These are phyloP conservation scores for Thalassiosira sp. DNA, from an alignment of 352 stramenopile genomes.

Conservation along the genomic window DNA sequence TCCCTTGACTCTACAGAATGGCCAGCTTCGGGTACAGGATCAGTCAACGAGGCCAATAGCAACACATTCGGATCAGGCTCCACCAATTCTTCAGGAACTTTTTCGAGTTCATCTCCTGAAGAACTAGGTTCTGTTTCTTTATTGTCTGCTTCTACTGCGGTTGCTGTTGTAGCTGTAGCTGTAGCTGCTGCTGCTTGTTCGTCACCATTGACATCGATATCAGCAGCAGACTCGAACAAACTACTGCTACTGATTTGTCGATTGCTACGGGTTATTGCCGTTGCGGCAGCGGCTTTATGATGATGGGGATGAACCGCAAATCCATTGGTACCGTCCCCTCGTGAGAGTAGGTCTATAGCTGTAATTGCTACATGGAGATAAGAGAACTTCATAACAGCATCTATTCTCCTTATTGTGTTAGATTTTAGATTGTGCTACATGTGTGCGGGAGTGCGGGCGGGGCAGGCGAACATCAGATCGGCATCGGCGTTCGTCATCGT, in stretches of 20 bases:
- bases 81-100: not conserved
- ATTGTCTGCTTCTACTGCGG: too few relatives aligned
- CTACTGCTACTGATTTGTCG: not conserved
- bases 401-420: too few relatives aligned
- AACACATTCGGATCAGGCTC: too few relatives aligned
- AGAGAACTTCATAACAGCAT: not conserved
- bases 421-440: not conserved
- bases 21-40: not conserved
- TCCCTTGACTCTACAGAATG: not conserved
- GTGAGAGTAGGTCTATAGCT: not conserved
- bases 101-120: not conserved
- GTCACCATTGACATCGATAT: not conserved
- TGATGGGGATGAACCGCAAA: not conserved
- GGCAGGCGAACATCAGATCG: too few relatives aligned
- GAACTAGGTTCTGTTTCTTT: not conserved
- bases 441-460: too few relatives aligned
- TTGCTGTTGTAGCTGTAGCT: too few relatives aligned
- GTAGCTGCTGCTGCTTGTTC: too few relatives aligned
- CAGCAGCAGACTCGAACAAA: not conserved
- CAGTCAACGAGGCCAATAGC: not conserved
- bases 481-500: too few relatives aligned
- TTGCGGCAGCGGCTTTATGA: not conserved
- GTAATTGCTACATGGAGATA: not conserved
- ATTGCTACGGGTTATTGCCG: not conserved
- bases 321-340: not conserved